Evolutionary conservation across 2,329 filamentous ascomycete genomes (phyloP).

Genomic region (Neopestalotiopsis rosae): DNA sequence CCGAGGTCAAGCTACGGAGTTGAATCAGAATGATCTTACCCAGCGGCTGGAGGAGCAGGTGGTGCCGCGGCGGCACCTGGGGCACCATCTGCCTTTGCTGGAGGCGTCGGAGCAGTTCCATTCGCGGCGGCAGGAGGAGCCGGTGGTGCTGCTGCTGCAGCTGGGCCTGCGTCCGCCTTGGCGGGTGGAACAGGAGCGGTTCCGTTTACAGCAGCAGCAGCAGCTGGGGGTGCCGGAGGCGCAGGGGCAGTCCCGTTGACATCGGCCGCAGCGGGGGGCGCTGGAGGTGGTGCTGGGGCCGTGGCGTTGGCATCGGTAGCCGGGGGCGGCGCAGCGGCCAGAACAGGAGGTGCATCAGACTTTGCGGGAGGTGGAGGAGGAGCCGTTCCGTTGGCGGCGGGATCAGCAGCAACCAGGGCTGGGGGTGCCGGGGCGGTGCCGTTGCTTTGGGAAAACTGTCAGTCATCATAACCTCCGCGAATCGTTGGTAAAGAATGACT

Average conservation of each 20-base stretch:
- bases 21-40: background rate
- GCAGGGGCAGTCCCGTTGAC: constrained; percentile 4
- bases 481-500: background rate
- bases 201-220: background rate
- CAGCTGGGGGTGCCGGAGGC: background rate
- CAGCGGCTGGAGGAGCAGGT: constrained; percentile 7
- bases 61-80: background rate
- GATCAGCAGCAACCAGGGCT: background rate
- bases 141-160: constrained; percentile 1
- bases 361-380: background rate
- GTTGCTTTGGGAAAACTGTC: background rate
- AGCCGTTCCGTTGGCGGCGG: constrained; percentile 10
- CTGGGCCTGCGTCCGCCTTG: background rate
- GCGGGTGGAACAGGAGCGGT: background rate
- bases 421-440: background rate
- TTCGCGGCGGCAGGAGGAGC: background rate
- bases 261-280: background rate
- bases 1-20: no score
- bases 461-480: background rate
- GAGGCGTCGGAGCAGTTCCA: background rate
- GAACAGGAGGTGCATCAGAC: background rate
- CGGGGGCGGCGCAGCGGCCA: background rate
- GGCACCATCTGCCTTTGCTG: background rate
- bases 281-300: background rate
- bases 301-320: background rate